These are phyloP conservation scores for Fusarium nisikadoi DNA, from an alignment of 2,329 filamentous ascomycete genomes.

Conservation along the genomic window DNA sequence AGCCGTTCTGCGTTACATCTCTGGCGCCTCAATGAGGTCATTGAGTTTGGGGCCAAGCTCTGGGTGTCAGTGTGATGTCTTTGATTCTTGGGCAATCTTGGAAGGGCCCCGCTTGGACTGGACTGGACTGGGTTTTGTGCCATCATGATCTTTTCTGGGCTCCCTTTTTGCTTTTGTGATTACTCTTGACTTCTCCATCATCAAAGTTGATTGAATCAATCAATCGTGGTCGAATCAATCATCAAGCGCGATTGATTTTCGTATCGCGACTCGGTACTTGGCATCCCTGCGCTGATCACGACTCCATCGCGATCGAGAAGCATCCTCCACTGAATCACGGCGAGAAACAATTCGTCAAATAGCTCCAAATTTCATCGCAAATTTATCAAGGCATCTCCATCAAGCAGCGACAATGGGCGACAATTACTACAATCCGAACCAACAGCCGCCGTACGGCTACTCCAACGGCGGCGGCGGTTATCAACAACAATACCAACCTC, in stretches of 20 bases:
- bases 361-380: neutral
- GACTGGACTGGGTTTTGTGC: neutral
- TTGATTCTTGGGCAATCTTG: constrained; percentile 32
- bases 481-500: constrained; percentile 44
- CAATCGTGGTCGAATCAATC: neutral
- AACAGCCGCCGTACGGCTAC: constrained; percentile 32
- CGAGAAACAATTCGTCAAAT: neutral
- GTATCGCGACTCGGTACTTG: neutral
- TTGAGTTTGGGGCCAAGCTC: constrained; percentile 20
- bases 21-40: constrained; percentile 36
- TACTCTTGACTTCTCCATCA: neutral
- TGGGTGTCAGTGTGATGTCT: constrained; percentile 24
- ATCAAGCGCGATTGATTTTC: constrained; percentile 4
- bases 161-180: neutral
- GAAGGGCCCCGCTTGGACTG: constrained; percentile 25
- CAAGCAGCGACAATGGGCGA: constrained; percentile 48
- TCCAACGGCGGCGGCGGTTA: constrained; percentile 32
- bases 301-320: constrained; percentile 4
- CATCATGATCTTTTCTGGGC: constrained; percentile 11
- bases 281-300: constrained; percentile 32
- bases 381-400: neutral
- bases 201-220: neutral
- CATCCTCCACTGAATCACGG: neutral
- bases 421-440: constrained; percentile 46
- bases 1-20: constrained; percentile 16